A percentile compares a stretch with the other conserved stretches of the same genome.
Evolutionary conservation across 371 early-diverging fungal species (phyloP).

Genomic region (Mortierella sp.): DNA sequence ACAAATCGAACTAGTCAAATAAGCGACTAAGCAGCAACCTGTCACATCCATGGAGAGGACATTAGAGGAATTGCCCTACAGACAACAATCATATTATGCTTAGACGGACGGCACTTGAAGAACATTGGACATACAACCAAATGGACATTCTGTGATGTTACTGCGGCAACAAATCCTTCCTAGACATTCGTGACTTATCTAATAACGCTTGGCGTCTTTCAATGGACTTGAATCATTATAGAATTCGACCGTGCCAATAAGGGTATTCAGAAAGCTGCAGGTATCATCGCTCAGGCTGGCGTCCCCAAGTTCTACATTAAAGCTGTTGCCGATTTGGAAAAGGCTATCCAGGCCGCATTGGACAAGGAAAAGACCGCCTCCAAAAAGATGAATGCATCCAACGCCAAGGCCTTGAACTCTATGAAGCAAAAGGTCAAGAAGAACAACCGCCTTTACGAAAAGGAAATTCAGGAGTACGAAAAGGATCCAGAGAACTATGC

Average conservation of each 20-base stretch:
- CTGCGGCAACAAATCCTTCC: neutral
- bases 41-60: too few species aligned
- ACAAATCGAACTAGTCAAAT: too few species aligned
- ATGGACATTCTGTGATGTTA: too few species aligned
- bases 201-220: neutral
- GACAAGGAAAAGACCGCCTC: slow-evolving; percentile 75
- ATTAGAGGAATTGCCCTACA: too few species aligned
- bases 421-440: slow-evolving; percentile 95
- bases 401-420: slow-evolving; percentile 87
- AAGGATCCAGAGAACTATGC: slow-evolving; percentile 58
- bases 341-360: slow-evolving; percentile 74
- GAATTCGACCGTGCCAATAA: slow-evolving; percentile 92
- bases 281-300: slow-evolving; percentile 73
- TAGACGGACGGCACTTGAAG: too few species aligned
- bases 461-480: slow-evolving; percentile 78
- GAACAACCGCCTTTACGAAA: slow-evolving; percentile 83
- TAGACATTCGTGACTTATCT: neutral
- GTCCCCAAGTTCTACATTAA: slow-evolving; percentile 87
- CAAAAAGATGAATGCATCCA: slow-evolving; percentile 88
- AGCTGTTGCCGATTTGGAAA: slow-evolving; percentile 83
- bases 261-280: slow-evolving; percentile 77
- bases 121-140: too few species aligned
- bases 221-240: slow-evolving; percentile 28
- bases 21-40: too few species aligned
- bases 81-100: too few species aligned